Evolutionary conservation across 306 rosid genomes (phyloP).

Genomic region (Crataegus laevigata): DNA sequence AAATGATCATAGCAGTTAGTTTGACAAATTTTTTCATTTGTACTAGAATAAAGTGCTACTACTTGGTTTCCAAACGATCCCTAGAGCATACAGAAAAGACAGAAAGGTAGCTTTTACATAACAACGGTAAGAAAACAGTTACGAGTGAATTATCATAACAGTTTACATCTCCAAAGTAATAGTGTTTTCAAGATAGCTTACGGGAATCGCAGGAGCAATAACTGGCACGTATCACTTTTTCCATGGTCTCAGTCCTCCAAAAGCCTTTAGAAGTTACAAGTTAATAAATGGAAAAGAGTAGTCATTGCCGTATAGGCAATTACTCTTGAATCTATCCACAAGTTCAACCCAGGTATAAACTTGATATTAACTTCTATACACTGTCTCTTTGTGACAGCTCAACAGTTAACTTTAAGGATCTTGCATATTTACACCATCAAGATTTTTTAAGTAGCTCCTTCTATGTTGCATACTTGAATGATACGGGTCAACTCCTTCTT

Average conservation of each 20-base stretch:
- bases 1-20: constrained; percentile 9
- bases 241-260: not conserved
- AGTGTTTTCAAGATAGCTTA: not conserved
- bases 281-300: not conserved
- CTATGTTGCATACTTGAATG: not conserved
- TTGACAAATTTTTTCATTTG: not conserved
- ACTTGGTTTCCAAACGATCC: not conserved
- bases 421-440: not conserved
- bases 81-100: not conserved
- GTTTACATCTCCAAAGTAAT: not conserved
- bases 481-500: too few species aligned
- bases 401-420: not conserved
- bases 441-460: not conserved
- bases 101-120: not conserved
- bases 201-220: not conserved
- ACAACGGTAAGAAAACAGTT: not conserved
- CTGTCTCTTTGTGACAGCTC: not conserved
- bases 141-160: not conserved
- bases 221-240: not conserved
- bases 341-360: not conserved
- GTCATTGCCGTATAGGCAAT: not conserved
- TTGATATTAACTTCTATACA: not conserved
- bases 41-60: not conserved
- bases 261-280: not conserved
- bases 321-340: not conserved